phyloP scores from a whole-genome alignment of 441 rosid species.

The Populus hybrid region DNA sequence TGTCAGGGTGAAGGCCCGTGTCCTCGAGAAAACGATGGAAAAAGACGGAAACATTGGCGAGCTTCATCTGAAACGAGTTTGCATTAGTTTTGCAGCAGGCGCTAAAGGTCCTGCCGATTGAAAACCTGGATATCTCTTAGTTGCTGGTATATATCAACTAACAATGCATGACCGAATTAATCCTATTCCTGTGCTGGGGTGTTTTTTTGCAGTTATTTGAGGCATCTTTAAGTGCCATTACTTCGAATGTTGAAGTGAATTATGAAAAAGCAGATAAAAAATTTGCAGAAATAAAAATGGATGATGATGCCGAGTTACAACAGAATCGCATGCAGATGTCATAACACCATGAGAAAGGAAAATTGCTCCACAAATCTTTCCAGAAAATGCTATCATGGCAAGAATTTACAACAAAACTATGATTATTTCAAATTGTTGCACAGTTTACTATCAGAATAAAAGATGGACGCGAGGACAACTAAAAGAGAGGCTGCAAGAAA shows the following conservation, averaged over 20 bases:
- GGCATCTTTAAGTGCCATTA: not conserved
- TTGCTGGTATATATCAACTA: not conserved
- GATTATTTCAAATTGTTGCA: constrained; percentile 2
- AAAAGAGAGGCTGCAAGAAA: constrained; percentile 16
- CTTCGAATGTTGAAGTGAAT: not conserved
- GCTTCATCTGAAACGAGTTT: not conserved
- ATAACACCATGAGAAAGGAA: not conserved
- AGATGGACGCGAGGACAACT: constrained; percentile 20
- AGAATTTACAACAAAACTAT: not conserved
- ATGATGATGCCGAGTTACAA: not conserved
- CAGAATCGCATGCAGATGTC: not conserved
- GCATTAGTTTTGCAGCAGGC: not conserved
- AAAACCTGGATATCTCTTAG: not conserved
- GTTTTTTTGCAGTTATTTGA: not conserved
- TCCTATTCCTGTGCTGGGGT: not conserved
- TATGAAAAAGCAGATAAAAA: not conserved
- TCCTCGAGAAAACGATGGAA: not conserved
- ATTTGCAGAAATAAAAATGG: not conserved
- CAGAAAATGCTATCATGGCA: not conserved
- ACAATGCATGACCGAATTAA: not conserved
- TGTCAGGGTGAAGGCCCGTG: not conserved
- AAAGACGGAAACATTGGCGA: not conserved
- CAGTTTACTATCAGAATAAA: constrained; percentile 3
- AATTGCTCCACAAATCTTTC: not conserved
- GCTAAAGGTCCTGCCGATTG: not conserved